Conservation (phyloP, 306 rosid genomes). For the Bauhinia variegata region DNA sequence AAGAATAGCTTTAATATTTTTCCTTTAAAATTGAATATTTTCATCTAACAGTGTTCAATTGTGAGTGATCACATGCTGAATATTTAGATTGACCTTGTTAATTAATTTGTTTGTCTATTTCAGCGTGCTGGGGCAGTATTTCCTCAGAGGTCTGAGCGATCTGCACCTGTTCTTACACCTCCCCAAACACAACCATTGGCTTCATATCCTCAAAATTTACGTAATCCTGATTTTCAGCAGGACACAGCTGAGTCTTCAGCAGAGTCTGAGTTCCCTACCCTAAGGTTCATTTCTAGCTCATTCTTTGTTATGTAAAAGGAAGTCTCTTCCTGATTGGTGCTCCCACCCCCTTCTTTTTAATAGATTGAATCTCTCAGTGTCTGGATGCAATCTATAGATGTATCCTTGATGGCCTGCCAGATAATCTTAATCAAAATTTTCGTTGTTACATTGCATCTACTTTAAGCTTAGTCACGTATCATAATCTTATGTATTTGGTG, state of each 20-base stretch:
- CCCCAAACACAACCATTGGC: conserved; percentile 87
- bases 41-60: conserved; percentile 17
- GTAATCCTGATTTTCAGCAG: conserved; percentile 49
- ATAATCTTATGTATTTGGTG: no score
- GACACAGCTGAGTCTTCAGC: conserved; percentile 73
- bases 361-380: no score
- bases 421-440: no score
- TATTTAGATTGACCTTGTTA: conserved; percentile 31
- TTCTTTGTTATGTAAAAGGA: no score
- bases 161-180: conserved; percentile 91
- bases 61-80: conserved; percentile 27
- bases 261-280: conserved; percentile 83
- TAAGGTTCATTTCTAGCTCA: conserved; percentile 67
- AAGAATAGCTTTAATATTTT: conserved; percentile 18
- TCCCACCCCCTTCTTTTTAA: no score
- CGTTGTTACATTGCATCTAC: no score
- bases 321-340: conserved; percentile 4
- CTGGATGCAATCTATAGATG: no score
- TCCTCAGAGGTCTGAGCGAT: conserved; percentile 79
- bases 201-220: conserved; percentile 76
- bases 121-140: conserved; percentile 96
- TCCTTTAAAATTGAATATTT: conserved; percentile 17
- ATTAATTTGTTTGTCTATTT: conserved; percentile 30
- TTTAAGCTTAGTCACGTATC: no score
- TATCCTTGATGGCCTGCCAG: no score